Evolutionary conservation across 768 basidiomycete genomes (phyloP).

Genomic region (Lanmaoa pseudosensibilis): DNA sequence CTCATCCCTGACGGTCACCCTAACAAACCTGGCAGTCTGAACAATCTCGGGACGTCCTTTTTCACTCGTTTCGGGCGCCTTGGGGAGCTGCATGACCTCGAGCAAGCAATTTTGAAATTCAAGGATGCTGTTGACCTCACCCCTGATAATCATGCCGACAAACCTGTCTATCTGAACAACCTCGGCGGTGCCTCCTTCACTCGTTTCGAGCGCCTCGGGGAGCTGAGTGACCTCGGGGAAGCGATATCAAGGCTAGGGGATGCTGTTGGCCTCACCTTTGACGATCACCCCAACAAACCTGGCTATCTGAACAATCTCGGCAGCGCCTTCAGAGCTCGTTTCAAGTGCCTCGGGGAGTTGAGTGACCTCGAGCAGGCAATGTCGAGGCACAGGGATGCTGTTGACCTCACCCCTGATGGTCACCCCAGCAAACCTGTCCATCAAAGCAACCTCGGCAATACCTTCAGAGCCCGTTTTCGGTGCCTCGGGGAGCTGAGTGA

Average conservation of each 20-base stretch:
- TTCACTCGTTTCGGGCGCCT: neutral
- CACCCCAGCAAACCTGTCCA: neutral
- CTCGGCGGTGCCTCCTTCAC: neutral
- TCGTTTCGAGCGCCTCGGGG: neutral
- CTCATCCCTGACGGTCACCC: neutral
- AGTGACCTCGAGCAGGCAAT: conserved; percentile 1
- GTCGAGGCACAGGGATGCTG: neutral
- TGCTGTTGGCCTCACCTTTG: neutral
- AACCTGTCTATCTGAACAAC: neutral
- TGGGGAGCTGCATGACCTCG: neutral
- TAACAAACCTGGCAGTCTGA: neutral
- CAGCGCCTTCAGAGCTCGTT: neutral
- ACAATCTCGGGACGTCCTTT: too few relatives aligned
- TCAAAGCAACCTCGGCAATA: too few relatives aligned
- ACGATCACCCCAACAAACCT: neutral
- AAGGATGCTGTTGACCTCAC: neutral
- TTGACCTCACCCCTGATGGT: neutral
- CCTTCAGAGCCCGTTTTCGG: neutral
- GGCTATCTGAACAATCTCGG: neutral
- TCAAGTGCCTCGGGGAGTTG: neutral
- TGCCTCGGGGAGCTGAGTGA: neutral
- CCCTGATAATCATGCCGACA: neutral
- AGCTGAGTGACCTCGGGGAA: neutral
- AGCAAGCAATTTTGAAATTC: neutral
- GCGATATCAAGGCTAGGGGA: neutral